These are phyloP conservation scores for Mitragyna speciosa DNA, from an alignment of 257 asterid species.

Conservation along the genomic window DNA sequence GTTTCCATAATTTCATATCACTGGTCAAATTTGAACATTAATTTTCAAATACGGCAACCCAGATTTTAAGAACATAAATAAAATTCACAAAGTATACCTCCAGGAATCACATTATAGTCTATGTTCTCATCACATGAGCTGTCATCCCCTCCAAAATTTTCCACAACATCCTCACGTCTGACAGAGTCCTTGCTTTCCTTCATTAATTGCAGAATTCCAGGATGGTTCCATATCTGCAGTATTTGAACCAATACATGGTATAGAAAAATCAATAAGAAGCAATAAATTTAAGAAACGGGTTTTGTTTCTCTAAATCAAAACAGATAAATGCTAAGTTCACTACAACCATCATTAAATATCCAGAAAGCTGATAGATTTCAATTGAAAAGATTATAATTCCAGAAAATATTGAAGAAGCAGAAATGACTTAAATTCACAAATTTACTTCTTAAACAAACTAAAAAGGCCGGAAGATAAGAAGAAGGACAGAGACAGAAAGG, in stretches of 20 bases:
- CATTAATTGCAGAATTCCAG: slow-evolving; percentile 88
- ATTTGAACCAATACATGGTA: neutral
- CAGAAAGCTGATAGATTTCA: neutral
- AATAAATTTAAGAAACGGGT: neutral
- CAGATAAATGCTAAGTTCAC: neutral
- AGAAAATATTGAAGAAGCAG: neutral
- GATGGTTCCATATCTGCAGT: slow-evolving; percentile 97
- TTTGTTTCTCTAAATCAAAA: neutral
- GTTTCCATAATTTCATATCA: neutral
- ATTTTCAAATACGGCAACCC: neutral
- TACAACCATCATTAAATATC: neutral
- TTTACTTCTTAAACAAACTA: neutral
- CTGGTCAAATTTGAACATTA: neutral
- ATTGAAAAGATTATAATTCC: neutral
- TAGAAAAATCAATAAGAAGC: neutral
- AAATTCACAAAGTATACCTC: slow-evolving; percentile 50
- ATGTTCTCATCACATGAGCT: slow-evolving; percentile 85
- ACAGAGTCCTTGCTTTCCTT: slow-evolving; percentile 66
- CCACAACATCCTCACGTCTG: slow-evolving; percentile 64
- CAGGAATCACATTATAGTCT: slow-evolving; percentile 67
- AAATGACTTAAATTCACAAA: neutral
- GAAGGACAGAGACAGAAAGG: neutral
- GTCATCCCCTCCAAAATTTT: slow-evolving; percentile 65
- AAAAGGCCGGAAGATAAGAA: neutral
- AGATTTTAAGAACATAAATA: neutral